These are phyloP conservation scores for Chalciporus sp. DNA, from an alignment of 1,284 basidiomycete genomes.

Conservation along the genomic window DNA sequence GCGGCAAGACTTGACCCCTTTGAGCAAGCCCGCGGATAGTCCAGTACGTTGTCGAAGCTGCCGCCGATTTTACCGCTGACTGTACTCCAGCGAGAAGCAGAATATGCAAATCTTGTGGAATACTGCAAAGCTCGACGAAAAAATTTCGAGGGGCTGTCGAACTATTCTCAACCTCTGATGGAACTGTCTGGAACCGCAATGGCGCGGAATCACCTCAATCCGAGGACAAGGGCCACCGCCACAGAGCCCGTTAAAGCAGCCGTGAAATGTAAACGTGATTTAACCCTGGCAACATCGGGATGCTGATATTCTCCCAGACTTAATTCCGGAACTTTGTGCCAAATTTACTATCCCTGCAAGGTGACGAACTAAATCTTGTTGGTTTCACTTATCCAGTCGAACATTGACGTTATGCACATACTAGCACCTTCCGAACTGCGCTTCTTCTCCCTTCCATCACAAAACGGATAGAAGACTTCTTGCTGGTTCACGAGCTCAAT, in stretches of 20 bases:
- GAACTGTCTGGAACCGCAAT: conserved; percentile 58
- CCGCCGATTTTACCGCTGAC: conserved; percentile 13
- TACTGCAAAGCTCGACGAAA: conserved; percentile 63
- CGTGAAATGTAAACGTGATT: conserved; percentile 52
- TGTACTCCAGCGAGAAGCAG: conserved; percentile 55
- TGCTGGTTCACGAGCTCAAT: conserved; percentile 78
- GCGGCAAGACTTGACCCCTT: conserved; percentile 66
- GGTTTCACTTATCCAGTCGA: conserved; percentile 18
- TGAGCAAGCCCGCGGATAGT: conserved; percentile 68
- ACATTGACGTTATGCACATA: conserved; percentile 27
- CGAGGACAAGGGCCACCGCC: conserved; percentile 39
- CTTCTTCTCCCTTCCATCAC: conserved; percentile 73
- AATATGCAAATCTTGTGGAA: conserved; percentile 59
- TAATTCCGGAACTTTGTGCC: conserved; percentile 76
- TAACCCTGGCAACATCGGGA: conserved; percentile 23
- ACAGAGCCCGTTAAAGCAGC: conserved; percentile 40
- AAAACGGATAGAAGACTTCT: conserved; percentile 65
- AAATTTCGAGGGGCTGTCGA: conserved; percentile 60
- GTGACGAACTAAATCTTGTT: conserved; percentile 40
- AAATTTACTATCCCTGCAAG: conserved; percentile 75
- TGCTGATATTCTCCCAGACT: conserved; percentile 48
- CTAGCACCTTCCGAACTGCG: conserved; percentile 64
- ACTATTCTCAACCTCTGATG: conserved; percentile 70
- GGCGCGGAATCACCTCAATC: conserved; percentile 58
- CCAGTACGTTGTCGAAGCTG: conserved; percentile 45